phyloP scores from a whole-genome alignment of 345 rosid species.

The Boechera divaricarpa region DNA sequence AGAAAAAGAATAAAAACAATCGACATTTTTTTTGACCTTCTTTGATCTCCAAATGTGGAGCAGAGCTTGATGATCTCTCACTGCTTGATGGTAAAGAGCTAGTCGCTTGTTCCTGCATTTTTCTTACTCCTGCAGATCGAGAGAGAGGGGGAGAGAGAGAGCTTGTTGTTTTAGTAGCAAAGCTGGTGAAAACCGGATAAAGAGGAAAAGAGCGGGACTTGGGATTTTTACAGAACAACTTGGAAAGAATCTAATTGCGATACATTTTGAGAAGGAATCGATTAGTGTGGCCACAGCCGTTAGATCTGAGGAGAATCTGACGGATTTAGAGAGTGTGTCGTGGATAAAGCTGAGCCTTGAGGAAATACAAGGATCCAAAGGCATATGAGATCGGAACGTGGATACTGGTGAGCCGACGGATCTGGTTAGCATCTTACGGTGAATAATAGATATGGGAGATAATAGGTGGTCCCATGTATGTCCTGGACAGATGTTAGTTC shows the following conservation, averaged over 20 bases:
- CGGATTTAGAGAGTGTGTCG: constrained; percentile 41
- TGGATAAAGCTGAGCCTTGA: constrained; percentile 62
- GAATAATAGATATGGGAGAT: constrained; percentile 1
- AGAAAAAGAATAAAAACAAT: neutral
- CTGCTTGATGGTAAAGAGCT: constrained; percentile 93
- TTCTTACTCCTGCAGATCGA: constrained; percentile 29
- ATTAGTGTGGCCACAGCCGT: constrained; percentile 40
- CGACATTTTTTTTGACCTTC: constrained; percentile 52
- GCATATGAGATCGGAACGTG: constrained; percentile 49
- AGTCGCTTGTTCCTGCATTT: constrained; percentile 88
- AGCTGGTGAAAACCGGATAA: constrained; percentile 22
- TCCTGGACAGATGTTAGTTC: constrained; percentile 22
- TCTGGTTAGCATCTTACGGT: constrained; percentile 48
- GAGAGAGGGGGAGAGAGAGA: neutral
- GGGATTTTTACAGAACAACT: constrained; percentile 40
- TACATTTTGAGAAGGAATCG: constrained; percentile 34
- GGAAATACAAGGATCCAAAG: constrained; percentile 50
- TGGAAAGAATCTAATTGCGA: constrained; percentile 32
- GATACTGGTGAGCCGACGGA: constrained; percentile 30
- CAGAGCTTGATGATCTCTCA: constrained; percentile 98
- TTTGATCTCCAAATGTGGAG: constrained; percentile 78
- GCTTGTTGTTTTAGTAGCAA: constrained; percentile 1
- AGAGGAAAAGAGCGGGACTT: constrained; percentile 66
- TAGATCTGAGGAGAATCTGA: constrained; percentile 47
- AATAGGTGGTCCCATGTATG: constrained; percentile 32